Base-by-base conservation (phyloP, 495 filamentous ascomycete species). In the Cairneyella variabilis region DNA sequence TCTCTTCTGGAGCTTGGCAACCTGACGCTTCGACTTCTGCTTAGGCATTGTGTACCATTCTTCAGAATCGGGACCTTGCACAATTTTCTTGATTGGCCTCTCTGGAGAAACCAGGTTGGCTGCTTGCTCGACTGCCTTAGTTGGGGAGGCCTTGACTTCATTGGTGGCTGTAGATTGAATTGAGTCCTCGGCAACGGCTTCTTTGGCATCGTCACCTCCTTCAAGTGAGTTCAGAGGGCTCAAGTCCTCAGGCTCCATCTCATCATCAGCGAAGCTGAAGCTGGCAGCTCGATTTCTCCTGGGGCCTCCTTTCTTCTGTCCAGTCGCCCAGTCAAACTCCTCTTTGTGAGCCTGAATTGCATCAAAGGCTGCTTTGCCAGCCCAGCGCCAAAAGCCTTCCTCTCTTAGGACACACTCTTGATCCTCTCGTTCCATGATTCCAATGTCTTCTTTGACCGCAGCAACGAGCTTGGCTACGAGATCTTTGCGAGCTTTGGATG, bases 291-390 rank as follows among this genome's bases (percentile, higher is more conserved):
- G 6, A 32, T 34, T 27, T 17, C 17, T 18, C 41, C 41, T 45
- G 5, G 41, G 20, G 2, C n/a, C 44, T 14, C 22, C 52, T 18
- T 23, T 56, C 32, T 56, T 56, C 23, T 56, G 53, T 14, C 58
- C 58, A 21, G 58, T 61, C n/a, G 55, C 62, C 62, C 62, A 64
- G 37, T 60, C 57, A n/a, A 61, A 20, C 2, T 53, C 40, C 20
- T 57, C 25, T 38, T 53, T 57, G 3, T 10, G 47, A 9, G 51
- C 20, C 40, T 21, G 10, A 7, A 63, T 63, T 3, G 23, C 10
- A 27, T 61, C 32, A 20, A 41, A 59, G 5, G 57, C 58, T 0
- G 36, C 39, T 12, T 53, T 56, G 10, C 62, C 57, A 32, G 57
- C 62, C 57, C 57, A 64, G 34, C 55, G 37, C 55, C 55, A 61